Evolutionary conservation across 345 rosid species (phyloP).

Genomic region (Ricinus communis): DNA sequence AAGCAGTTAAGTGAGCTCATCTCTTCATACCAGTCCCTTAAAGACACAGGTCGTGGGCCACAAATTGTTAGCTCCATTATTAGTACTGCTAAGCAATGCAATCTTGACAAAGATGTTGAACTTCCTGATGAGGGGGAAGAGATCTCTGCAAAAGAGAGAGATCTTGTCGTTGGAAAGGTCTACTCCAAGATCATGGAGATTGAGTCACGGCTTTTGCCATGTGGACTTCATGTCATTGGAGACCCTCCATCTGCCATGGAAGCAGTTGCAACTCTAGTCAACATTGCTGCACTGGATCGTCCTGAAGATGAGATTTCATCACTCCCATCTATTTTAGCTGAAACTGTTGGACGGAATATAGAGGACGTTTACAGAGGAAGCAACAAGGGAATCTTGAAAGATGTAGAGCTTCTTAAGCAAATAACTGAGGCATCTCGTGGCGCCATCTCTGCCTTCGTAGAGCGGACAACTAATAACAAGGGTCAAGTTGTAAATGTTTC

Average conservation of each 20-base stretch:
- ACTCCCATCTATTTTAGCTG: conserved; percentile 78
- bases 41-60: conserved; percentile 87
- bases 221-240: conserved; percentile 95
- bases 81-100: conserved; percentile 94
- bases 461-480: conserved; percentile 69
- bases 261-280: conserved; percentile 93
- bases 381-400: conserved; percentile 83
- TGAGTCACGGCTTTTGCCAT: conserved; percentile 89
- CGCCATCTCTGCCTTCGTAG: conserved; percentile 74
- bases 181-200: conserved; percentile 99
- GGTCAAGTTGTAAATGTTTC: conserved; percentile 90
- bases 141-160: conserved; percentile 70
- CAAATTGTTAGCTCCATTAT: conserved; percentile 94
- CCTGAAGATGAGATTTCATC: conserved; percentile 76
- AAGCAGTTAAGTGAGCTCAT: conserved; percentile 96
- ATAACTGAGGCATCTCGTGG: conserved; percentile 96
- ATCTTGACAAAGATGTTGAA: conserved; percentile 89
- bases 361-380: conserved; percentile 88
- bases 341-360: conserved; percentile 71
- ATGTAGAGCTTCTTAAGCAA: conserved; percentile 94
- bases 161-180: conserved; percentile 89
- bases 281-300: conserved; percentile 91
- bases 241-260: conserved; percentile 99
- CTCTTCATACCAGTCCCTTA: conserved; percentile 92
- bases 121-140: conserved; percentile 84